Conservation (phyloP, 2,329 filamentous ascomycete genomes). For the Phoma sp. region DNA sequence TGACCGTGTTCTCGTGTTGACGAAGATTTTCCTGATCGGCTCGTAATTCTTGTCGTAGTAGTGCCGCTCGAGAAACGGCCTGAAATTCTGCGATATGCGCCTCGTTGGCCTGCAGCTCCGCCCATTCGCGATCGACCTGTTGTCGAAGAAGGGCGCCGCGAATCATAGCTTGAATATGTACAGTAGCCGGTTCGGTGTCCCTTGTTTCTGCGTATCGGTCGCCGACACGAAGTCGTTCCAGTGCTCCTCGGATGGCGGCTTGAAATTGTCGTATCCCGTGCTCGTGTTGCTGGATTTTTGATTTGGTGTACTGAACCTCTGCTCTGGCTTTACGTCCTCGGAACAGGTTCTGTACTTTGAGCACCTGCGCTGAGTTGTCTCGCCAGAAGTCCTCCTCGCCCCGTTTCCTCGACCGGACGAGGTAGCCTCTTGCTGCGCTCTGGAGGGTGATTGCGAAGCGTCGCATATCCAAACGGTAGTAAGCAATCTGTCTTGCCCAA, state of each 20-base stretch:
- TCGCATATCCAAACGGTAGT: conserved; percentile 84
- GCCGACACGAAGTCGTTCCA: conserved; percentile 52
- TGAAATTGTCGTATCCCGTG: conserved; percentile 61
- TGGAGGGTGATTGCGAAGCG: conserved; percentile 82
- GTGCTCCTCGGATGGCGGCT: conserved; percentile 61
- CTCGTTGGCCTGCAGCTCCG: conserved; percentile 57
- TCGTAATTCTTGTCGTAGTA: conserved; percentile 49
- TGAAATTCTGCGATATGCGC: conserved; percentile 52
- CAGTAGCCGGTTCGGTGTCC: conserved; percentile 68
- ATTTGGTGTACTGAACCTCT: conserved; percentile 57
- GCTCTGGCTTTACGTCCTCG: conserved; percentile 67
- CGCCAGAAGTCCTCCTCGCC: conserved; percentile 73
- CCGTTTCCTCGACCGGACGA: conserved; percentile 70
- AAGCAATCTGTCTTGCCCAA: conserved; percentile 81
- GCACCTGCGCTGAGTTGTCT: conserved; percentile 72
- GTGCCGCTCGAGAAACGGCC: conserved; percentile 51
- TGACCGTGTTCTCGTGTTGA: conserved; percentile 51
- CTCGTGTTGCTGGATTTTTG: conserved; percentile 54
- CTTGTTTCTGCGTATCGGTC: conserved; percentile 67
- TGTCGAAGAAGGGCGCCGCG: conserved; percentile 72
- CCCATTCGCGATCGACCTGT: conserved; percentile 54
- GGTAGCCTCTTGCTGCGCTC: conserved; percentile 76
- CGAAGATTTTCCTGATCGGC: conserved; percentile 46
- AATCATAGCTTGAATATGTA: conserved; percentile 61
- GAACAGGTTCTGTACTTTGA: conserved; percentile 83